Conservation (phyloP, 352 stramenopile genomes). For the Phytophthora tubulina region DNA sequence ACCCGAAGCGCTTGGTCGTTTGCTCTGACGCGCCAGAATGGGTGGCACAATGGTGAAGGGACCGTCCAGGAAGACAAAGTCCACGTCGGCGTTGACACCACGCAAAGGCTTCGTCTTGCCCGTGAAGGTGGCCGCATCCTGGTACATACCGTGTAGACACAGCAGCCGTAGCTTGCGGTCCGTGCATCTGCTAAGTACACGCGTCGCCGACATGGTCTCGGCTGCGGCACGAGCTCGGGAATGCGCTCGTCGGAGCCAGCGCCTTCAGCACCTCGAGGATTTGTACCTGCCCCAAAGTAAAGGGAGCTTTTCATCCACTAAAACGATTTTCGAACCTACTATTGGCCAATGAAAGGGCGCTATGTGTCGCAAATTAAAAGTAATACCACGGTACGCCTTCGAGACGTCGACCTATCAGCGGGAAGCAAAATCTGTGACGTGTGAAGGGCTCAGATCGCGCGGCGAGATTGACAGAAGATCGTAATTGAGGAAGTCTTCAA, state of each 20-base stretch:
- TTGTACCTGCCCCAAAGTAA: slow-evolving; percentile 11
- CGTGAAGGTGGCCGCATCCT: slow-evolving; percentile 73
- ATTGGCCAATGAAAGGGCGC: slow-evolving; percentile 3
- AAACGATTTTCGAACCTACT: background rate
- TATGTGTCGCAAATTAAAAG: background rate
- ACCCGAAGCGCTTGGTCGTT: slow-evolving; percentile 24
- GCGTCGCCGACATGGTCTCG: slow-evolving; percentile 32
- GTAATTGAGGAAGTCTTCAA: no score
- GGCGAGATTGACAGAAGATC: slow-evolving; percentile 12
- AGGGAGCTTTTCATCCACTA: slow-evolving; percentile 16
- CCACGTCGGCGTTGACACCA: slow-evolving; percentile 40
- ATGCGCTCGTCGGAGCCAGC: slow-evolving; percentile 22
- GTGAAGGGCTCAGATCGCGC: background rate
- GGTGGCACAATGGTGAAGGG: slow-evolving; percentile 79
- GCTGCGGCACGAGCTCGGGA: slow-evolving; percentile 16
- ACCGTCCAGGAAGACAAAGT: slow-evolving; percentile 81
- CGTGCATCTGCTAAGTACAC: slow-evolving; percentile 19
- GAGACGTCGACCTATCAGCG: background rate
- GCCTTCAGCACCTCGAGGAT: slow-evolving; percentile 14
- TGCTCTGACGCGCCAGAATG: slow-evolving; percentile 63
- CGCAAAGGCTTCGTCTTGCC: slow-evolving; percentile 76
- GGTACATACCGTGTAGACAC: slow-evolving; percentile 90
- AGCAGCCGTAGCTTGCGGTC: slow-evolving; percentile 69
- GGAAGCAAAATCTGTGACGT: background rate
- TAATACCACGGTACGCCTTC: slow-evolving; percentile 6